Evolutionary conservation across 2,329 filamentous ascomycete species (phyloP), one percentile per base, ranked within the genome.

Genomic region (Teratosphaeria viscida): DNA sequence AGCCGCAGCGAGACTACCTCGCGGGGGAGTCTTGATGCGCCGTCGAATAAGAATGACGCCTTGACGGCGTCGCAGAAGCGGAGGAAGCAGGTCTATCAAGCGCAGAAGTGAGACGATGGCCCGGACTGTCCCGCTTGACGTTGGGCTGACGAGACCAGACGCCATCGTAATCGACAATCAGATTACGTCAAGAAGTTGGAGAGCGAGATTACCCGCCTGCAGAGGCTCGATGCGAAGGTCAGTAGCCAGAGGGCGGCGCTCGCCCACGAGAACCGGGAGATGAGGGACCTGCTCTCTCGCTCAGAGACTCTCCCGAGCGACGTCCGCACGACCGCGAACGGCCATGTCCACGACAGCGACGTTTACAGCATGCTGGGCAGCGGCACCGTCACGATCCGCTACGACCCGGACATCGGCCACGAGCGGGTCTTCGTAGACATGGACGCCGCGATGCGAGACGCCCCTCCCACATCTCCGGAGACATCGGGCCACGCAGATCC

Each of bases 31-130:
- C 34, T 26, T 12, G 26, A 54, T 23, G 53, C 27, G 27, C 12
- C 7, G 5, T 53, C 52, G 7, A 26, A 54, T n/a, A 11, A 54
- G 27, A 26, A 54, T n/a, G 19, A 54, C 12, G 27, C 53, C 5
- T 29, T 32, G 34, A 54, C 55, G 16, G 60, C 57, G 12, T 32
- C 60, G 11, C 54, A 62, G 56, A 65, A 65, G 57, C 58, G 66
- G 29, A 52, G 66, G 39, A 61, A 68, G 55, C 66, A 68, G 55
- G 65, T 68, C 35, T 66, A 67, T 61, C 60, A 66, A 49, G 66
- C 66, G 6, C 66, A 68, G 53, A 68, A 68, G 65, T 66, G 37
- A 43, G 37, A 59, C 23, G 55, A 27, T 59, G 19, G 5, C 27
- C 11, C 14, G 23, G 16, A 2, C 32, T 43, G 35, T 47, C 11